These are phyloP conservation scores for Nepenthes mirabilis DNA, from an alignment of 148 eudicot genomes.

Conservation along the genomic window DNA sequence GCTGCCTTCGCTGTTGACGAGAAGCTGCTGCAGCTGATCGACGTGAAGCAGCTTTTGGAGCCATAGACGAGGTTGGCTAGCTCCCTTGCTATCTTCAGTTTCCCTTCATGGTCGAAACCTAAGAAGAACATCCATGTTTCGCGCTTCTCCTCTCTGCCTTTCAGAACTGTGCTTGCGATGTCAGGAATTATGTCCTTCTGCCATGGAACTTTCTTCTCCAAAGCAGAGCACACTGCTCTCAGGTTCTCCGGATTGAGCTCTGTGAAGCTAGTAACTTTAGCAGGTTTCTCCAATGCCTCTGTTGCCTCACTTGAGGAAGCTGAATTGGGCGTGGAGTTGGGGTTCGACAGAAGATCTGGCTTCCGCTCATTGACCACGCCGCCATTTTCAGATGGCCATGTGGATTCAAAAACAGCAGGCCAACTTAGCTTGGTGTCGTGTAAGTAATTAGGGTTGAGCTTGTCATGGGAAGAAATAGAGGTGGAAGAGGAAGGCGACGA, in stretches of 20 bases:
- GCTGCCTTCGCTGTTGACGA: no score
- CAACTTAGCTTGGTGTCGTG: constrained; percentile 17
- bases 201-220: constrained; percentile 70
- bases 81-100: constrained; percentile 32
- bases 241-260: constrained; percentile 34
- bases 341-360: constrained; percentile 72
- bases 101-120: constrained; percentile 42
- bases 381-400: constrained; percentile 21
- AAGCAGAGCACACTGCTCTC: constrained; percentile 25
- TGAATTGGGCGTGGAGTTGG: constrained; percentile 80
- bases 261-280: constrained; percentile 16
- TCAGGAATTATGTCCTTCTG: constrained; percentile 48
- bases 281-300: constrained; percentile 16
- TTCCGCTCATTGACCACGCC: constrained; percentile 29
- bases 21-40: constrained; percentile 11
- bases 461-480: constrained; percentile 44
- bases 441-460: constrained; percentile 11
- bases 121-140: constrained; percentile 53
- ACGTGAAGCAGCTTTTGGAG: constrained; percentile 19
- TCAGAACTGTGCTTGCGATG: constrained; percentile 28
- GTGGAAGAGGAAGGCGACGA: constrained; percentile 49
- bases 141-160: constrained; percentile 34
- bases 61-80: constrained; percentile 45
- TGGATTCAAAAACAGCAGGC: constrained; percentile 36
- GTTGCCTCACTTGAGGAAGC: constrained; percentile 74